Base-by-base conservation (phyloP, 257 asterid species). In the Apocynum venetum region DNA sequence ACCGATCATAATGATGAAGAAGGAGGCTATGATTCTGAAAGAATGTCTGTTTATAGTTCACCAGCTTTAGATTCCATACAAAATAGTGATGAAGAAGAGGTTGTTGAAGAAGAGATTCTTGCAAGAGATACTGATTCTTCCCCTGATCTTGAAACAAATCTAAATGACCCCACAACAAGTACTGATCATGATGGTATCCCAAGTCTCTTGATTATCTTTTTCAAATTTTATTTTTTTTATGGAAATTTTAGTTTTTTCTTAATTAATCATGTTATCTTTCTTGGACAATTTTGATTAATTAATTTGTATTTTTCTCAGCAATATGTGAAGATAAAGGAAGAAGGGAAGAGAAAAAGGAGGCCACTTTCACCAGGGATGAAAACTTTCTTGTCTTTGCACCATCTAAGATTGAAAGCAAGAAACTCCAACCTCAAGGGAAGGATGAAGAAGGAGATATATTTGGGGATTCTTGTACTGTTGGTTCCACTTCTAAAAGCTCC, bases 401-500 rank as follows among this genome's bases (percentile, higher is more conserved):
- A 41, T 47, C 85, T 0, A 77, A 76, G 49, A 13, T 85, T 5
- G 82, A 86, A 65, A 90, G 84, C 71, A 92, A 90, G 87, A 89
- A 85, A 80, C 53, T 91, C 4, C 68, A 31, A 75, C 80, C 81
- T 31, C 87, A 55, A 72, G 89, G 85, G 72, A 79, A 56, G 48
- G 77, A 83, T 8, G 73, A 85, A 11, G 90, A 88, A 15, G 90
- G 83, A 44, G 95, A 89, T 56, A 86, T 86, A 3, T 94, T 71
- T 78, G 96, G 89, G 69, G 98, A 91, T 59, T 84, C 89, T 35
- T 89, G 91, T 80, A 94, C 97, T 7, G 83, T 87, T 67, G 98
- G 97, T 12, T 94, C 97, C 15, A 94, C 94, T 49, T 94, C 98
- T 1, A 94, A 92, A 79, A 93, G 92, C 73, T 94, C 98, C 0